These are phyloP conservation scores for Wickerhamomyces subpelliculosus DNA, from an alignment of 805 yeast species.

Conservation along the genomic window DNA sequence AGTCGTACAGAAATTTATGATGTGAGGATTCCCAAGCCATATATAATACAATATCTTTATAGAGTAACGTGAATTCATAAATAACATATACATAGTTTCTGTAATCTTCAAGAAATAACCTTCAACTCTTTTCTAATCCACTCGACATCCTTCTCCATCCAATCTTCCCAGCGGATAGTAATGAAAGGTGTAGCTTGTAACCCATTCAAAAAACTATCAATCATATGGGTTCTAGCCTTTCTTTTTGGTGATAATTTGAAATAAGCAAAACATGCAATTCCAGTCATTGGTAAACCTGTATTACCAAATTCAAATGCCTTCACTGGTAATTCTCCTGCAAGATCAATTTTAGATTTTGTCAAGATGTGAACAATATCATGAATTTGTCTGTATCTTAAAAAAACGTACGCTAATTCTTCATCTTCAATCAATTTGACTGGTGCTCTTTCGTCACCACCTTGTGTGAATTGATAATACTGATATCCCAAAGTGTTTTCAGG, in stretches of 20 bases:
- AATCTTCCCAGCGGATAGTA: conserved; percentile 88
- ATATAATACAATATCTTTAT: too few species aligned
- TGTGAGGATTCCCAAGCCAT: too few species aligned
- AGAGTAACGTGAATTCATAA: not conserved
- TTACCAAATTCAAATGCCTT: conserved; percentile 90
- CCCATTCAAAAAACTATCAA: conserved; percentile 70
- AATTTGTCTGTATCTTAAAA: conserved; percentile 90
- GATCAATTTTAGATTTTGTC: conserved; percentile 80
- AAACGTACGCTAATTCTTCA: conserved; percentile 86
- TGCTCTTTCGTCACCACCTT: conserved; percentile 88
- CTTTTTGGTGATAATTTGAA: conserved; percentile 60
- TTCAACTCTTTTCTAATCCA: conserved; percentile 68
- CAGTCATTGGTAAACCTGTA: conserved; percentile 92
- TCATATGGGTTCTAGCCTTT: conserved; percentile 44
- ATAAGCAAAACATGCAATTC: conserved; percentile 84
- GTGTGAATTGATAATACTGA: conserved; percentile 81
- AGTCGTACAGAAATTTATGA: too few species aligned
- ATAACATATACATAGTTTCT: not conserved
- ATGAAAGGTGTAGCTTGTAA: conserved; percentile 67
- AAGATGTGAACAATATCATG: conserved; percentile 95
- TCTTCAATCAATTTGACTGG: conserved; percentile 84
- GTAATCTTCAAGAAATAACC: conserved; percentile 25
- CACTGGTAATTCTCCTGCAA: conserved; percentile 95
- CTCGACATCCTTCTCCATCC: conserved; percentile 62
- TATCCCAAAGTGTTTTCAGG: conserved; percentile 72